Conservation (phyloP, 1,284 basidiomycete species). For the Ceratobasidium sp. region DNA sequence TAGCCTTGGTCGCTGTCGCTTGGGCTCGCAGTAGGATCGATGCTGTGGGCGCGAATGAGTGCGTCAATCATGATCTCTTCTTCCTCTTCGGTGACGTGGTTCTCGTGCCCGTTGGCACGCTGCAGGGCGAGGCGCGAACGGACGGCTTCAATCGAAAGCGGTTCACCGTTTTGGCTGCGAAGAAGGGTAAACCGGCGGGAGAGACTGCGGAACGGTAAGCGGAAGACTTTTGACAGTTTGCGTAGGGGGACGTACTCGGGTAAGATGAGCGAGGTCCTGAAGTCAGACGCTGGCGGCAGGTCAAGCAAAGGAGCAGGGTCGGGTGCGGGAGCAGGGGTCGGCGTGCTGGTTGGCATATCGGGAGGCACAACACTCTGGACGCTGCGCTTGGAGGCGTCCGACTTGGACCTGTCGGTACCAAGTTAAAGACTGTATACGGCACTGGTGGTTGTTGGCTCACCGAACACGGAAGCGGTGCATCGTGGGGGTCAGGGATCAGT, state of each 20-base stretch:
- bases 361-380: neutral
- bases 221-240: conserved; percentile 23
- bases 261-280: conserved; percentile 82
- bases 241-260: conserved; percentile 70
- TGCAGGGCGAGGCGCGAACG: conserved; percentile 76
- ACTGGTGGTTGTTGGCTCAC: conserved; percentile 24
- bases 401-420: conserved; percentile 14
- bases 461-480: conserved; percentile 43
- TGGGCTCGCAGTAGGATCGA: conserved; percentile 31
- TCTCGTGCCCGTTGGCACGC: conserved; percentile 70
- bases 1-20: conserved; percentile 29
- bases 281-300: conserved; percentile 71
- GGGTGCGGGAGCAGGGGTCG: conserved; percentile 48
- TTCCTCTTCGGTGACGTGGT: conserved; percentile 79
- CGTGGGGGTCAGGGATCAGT: conserved; percentile 9
- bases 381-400: conserved; percentile 35
- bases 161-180: conserved; percentile 70
- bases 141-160: conserved; percentile 70
- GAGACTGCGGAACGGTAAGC: conserved; percentile 62
- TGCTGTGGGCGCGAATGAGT: conserved; percentile 54
- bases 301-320: conserved; percentile 54
- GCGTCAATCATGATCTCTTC: conserved; percentile 83
- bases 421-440: neutral
- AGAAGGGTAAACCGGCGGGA: conserved; percentile 81
- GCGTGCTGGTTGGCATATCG: conserved; percentile 43